phyloP scores from a whole-genome alignment of 2,329 filamentous ascomycete species.

The Boeremia exigua region DNA sequence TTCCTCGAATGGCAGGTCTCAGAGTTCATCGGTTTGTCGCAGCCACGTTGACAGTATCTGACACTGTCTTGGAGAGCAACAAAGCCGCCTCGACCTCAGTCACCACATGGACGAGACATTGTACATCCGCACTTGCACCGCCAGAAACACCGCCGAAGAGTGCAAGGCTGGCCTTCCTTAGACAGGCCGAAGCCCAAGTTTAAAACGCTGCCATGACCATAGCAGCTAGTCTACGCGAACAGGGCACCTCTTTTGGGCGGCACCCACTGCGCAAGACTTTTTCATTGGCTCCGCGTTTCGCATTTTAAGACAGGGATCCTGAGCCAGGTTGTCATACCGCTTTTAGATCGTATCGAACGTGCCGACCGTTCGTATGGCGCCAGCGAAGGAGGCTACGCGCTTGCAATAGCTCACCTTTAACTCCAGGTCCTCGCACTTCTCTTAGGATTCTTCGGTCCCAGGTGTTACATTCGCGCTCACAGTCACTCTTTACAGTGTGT shows the following conservation, averaged over 20 bases:
- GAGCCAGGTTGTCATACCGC: conserved; percentile 37
- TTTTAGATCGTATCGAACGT: conserved; percentile 42
- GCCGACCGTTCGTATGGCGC: conserved; percentile 33
- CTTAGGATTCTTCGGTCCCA: conserved; percentile 23
- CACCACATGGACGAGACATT: not conserved
- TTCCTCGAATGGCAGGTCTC: not conserved
- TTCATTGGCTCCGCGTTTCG: conserved; percentile 32
- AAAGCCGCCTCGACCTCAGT: not conserved
- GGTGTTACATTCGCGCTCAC: conserved; percentile 26
- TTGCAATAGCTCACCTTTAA: conserved; percentile 31
- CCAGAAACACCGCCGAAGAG: conserved; percentile 3
- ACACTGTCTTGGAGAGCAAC: not conserved
- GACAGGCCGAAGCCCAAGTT: conserved; percentile 29
- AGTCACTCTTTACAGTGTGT: conserved; percentile 39
- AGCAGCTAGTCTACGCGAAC: conserved; percentile 30
- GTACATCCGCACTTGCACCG: conserved; percentile 1
- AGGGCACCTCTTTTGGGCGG: conserved; percentile 31
- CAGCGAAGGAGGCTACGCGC: conserved; percentile 29
- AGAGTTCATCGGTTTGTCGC: not conserved
- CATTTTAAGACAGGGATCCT: conserved; percentile 27
- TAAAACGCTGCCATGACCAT: conserved; percentile 26
- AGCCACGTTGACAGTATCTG: not conserved
- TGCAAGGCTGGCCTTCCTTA: conserved; percentile 27
- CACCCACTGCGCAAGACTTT: conserved; percentile 16
- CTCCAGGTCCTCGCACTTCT: conserved; percentile 28